Conservation (phyloP, 2,329 filamentous ascomycete genomes). For the Scopulariopsis brevicaulis region DNA sequence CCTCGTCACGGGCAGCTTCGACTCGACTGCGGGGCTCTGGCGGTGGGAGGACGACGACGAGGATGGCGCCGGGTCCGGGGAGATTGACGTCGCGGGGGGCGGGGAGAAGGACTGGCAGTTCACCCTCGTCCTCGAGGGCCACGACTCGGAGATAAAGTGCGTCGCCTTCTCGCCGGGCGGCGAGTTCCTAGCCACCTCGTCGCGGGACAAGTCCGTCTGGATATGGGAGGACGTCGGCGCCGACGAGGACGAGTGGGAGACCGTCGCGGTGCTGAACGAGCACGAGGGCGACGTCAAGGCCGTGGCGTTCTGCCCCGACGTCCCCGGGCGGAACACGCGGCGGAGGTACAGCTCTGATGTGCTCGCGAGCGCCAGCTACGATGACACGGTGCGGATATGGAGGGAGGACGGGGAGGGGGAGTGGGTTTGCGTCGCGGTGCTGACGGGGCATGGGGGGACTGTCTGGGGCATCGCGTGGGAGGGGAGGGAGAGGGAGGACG, state of each 20-base stretch:
- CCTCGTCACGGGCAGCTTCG: conserved; percentile 86
- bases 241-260: conserved; percentile 85
- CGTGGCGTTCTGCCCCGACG: conserved; percentile 79
- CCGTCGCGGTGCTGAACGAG: conserved; percentile 85
- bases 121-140: conserved; percentile 82
- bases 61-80: conserved; percentile 5
- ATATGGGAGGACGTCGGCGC: conserved; percentile 87
- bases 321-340: conserved; percentile 31
- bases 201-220: conserved; percentile 90
- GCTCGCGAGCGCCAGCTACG: conserved; percentile 85
- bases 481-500: conserved; percentile 24
- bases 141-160: conserved; percentile 86
- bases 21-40: conserved; percentile 83
- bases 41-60: conserved; percentile 37
- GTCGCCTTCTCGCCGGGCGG: conserved; percentile 65
- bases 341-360: conserved; percentile 52
- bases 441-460: conserved; percentile 73
- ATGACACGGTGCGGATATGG: conserved; percentile 83
- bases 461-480: conserved; percentile 84
- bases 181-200: conserved; percentile 78
- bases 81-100: conserved; percentile 19
- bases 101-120: conserved; percentile 79
- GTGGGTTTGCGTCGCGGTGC: conserved; percentile 78
- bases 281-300: conserved; percentile 94
- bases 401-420: conserved; percentile 79